A percentile compares a stretch with the other conserved stretches of the same genome.
Conservation (phyloP, 345 rosid genomes). For the Moricandia arvensis region DNA sequence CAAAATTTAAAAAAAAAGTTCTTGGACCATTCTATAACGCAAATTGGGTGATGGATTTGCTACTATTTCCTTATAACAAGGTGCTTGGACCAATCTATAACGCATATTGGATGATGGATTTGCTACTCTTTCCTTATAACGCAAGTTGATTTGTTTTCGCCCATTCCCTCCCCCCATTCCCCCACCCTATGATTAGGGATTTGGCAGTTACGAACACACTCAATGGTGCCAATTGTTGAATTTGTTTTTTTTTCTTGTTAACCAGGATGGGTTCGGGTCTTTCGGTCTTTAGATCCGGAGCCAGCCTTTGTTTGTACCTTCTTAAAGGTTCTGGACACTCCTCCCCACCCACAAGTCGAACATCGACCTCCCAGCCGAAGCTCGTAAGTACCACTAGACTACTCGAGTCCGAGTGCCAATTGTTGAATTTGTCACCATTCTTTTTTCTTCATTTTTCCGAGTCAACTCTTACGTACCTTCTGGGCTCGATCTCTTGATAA, state of each 20-base stretch:
- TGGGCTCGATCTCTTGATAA: not conserved
- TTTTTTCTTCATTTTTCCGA: not conserved
- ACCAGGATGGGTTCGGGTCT: too few species aligned
- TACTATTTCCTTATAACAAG: slow-evolving; percentile 19
- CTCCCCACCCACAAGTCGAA: too few species aligned
- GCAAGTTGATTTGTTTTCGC: not conserved
- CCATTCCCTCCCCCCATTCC: not conserved
- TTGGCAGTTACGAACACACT: not conserved
- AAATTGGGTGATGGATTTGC: slow-evolving; percentile 19
- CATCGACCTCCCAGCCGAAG: too few species aligned
- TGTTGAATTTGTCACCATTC: not conserved
- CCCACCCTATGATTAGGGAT: not conserved
- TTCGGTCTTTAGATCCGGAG: too few species aligned
- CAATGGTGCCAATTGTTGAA: not conserved
- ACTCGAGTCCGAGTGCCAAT: too few species aligned
- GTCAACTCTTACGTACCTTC: not conserved
- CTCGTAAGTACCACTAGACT: too few species aligned
- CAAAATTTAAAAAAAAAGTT: not conserved
- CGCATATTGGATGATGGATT: too few species aligned
- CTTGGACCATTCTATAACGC: slow-evolving; percentile 24
- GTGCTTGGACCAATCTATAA: too few species aligned
- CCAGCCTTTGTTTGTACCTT: too few species aligned
- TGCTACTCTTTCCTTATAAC: too few species aligned
- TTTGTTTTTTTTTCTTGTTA: too few species aligned
- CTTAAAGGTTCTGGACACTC: too few species aligned